These are phyloP conservation scores for Pelargonium nanum DNA, from an alignment of 345 rosid species.

Conservation along the genomic window DNA sequence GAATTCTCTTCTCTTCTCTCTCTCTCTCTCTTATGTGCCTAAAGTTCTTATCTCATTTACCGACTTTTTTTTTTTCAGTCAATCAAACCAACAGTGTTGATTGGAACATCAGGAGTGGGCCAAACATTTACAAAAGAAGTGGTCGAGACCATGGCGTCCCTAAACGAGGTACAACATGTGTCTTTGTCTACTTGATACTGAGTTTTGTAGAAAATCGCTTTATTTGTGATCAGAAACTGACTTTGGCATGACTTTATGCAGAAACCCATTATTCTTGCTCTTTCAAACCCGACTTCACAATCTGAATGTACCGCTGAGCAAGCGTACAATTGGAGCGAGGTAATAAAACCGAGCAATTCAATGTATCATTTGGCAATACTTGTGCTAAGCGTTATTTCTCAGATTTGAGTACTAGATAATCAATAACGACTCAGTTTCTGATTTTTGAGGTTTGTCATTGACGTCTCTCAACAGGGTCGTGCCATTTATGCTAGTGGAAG, in stretches of 20 bases:
- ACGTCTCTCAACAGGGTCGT: constrained; percentile 57
- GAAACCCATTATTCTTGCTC: constrained; percentile 91
- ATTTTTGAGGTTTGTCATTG: too few species aligned
- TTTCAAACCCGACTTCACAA: constrained; percentile 96
- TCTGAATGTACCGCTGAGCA: constrained; percentile 97
- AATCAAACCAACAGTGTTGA: constrained; percentile 75
- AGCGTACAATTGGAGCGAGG: constrained; percentile 92
- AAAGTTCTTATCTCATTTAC: background rate
- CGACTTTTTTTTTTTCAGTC: constrained; percentile 28
- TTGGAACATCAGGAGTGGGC: constrained; percentile 88
- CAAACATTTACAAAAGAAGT: constrained; percentile 81
- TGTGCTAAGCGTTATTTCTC: too few species aligned
- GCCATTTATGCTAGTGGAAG: constrained; percentile 97
- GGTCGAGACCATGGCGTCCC: constrained; percentile 72
- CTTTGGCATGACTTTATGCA: constrained; percentile 17
- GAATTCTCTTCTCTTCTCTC: constrained; percentile 4
- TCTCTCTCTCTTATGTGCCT: background rate
- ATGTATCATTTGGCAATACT: background rate
- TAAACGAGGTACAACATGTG: constrained; percentile 43
- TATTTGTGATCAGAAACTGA: background rate
- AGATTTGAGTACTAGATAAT: too few species aligned
- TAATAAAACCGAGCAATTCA: constrained; percentile 11
- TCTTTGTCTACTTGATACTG: background rate
- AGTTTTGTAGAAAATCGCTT: background rate
- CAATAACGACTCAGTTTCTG: too few species aligned